Evolutionary conservation across 257 asterid genomes (phyloP), one percentile per base, ranked within the genome.

Genomic region (Perilla frutescens): DNA sequence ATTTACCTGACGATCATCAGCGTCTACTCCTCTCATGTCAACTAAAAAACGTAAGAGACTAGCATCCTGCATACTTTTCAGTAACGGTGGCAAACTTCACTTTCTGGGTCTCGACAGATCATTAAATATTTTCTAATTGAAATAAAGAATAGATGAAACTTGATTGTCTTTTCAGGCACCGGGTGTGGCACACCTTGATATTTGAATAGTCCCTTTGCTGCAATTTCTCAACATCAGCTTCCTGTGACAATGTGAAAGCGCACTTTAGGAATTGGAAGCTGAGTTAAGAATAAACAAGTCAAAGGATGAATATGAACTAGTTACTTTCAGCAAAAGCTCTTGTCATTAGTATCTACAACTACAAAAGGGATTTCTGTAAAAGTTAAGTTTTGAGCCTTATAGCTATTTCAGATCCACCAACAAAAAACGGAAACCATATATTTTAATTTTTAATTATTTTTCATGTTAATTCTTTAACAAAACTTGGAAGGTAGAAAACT

Each of bases 11-110:
- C 91, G 87, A 83, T 94, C 99, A 89, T 94, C 97, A 40, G 91
- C 98, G 73, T 94, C 99, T 32, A 80, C 97, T 43, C 99, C 98
- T 85, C 98, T 88, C 99, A 91, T 94, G 82, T 94, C 99, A 45
- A 94, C 99, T 73, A 94, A 82, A 84, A 94, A 94, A 20, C 99
- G 96, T 86, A 94, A 81, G 67, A 94, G 96, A 86, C 98, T 94
- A 20, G 99, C 98, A 86, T 94, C 99, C 99, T 94, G 96, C 88
- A 86, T 87, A 87, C 84, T 81, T 85, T 82, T 72, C 81, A 70
- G 87, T 79, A 74, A 86, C 75, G 75, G 69, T 55, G 73, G 72
- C 81, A 71, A 79, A 62, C 81, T 70, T 81, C 51, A 89, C 68
- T 75, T 79, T 72, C 74, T 44, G 61, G 56, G 76, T 47, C 76